Base-by-base conservation (phyloP, 2,329 filamentous ascomycete genomes). In the Drechslera avenae region DNA sequence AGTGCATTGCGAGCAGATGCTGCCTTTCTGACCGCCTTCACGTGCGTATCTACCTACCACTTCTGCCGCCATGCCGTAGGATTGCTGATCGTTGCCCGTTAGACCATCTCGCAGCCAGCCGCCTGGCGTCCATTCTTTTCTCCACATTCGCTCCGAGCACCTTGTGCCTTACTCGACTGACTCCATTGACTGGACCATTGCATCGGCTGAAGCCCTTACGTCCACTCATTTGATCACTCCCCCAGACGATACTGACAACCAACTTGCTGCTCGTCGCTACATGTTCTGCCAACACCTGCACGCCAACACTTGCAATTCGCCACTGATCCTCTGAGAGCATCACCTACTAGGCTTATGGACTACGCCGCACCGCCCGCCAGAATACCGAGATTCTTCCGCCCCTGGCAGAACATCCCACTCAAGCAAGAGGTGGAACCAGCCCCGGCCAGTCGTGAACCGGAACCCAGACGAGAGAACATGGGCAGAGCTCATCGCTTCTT, bases 71-170 rank as follows among this genome's bases (percentile, higher is more conserved):
- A 53, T 62, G 59, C 52, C 52, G 58, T 33, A 12, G 21, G 9
- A 18, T 33, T 63, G 64, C 62, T 64, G 61, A 72, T 67, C 62
- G 42, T 52, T 54, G 49, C 49, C 48, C 47, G 19, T 28, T 49
- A 66, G 64, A 54, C 55, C 59, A 52, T 62, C 64, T 54, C 59
- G 61, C 58, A 64, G 70, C 68, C 70, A 71, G 67, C 67, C 64
- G 50, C 61, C 68, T 71, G 71, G 72, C 72, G 71, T 75, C 73
- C 73, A 59, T 63, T 75, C 72, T 60, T 73, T 74, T 75, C 68
- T 62, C 73, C 66, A 66, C 62, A 55, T 54, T 66, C 67, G 44
- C 66, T 68, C 64, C 44, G 46, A 51, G 41, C 59, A 14, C 39
- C 39, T 56, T 34, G 45, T 42, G 53, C 35, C 40, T 21, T 21